Percentiles rank a stretch among this genome's conserved stretches.
phyloP scores from a whole-genome alignment of 108 stramenopile species.

The Aurantiochytrium sp. region DNA sequence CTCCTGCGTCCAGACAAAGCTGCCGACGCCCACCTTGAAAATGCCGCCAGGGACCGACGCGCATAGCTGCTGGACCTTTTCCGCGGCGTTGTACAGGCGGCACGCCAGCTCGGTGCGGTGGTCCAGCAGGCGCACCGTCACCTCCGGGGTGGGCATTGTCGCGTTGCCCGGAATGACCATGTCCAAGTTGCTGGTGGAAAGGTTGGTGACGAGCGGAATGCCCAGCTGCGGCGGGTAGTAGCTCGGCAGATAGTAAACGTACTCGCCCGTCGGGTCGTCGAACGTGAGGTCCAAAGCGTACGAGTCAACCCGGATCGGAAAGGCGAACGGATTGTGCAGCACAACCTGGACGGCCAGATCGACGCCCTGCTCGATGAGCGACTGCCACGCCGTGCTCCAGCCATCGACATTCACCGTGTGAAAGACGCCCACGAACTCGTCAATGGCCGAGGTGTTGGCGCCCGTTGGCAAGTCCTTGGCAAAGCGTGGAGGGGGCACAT shows the following conservation, averaged over 20 bases:
- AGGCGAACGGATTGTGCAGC: conserved; percentile 14
- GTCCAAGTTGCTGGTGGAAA: neutral
- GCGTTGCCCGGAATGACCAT: neutral
- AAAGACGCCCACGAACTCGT: neutral
- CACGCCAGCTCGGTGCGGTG: neutral
- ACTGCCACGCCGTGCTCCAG: neutral
- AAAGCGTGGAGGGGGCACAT: neutral
- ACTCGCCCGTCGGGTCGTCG: conserved; percentile 22
- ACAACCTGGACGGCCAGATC: neutral
- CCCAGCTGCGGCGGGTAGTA: neutral
- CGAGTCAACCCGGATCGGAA: neutral
- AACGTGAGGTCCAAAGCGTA: neutral
- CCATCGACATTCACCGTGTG: conserved; percentile 4
- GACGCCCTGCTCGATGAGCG: neutral
- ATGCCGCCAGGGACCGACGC: neutral
- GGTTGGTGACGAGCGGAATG: neutral
- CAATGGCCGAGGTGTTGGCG: neutral
- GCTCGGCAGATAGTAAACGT: neutral
- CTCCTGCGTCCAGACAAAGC: neutral
- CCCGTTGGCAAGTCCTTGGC: neutral
- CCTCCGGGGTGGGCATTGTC: neutral
- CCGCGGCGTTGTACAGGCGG: conserved; percentile 25
- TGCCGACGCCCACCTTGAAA: neutral
- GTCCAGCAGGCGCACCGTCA: neutral
- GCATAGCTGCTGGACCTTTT: neutral